Evolutionary conservation across 352 stramenopile species (phyloP), one percentile per base, ranked within the genome.

Genomic region (Thraustochytrium striatum): DNA sequence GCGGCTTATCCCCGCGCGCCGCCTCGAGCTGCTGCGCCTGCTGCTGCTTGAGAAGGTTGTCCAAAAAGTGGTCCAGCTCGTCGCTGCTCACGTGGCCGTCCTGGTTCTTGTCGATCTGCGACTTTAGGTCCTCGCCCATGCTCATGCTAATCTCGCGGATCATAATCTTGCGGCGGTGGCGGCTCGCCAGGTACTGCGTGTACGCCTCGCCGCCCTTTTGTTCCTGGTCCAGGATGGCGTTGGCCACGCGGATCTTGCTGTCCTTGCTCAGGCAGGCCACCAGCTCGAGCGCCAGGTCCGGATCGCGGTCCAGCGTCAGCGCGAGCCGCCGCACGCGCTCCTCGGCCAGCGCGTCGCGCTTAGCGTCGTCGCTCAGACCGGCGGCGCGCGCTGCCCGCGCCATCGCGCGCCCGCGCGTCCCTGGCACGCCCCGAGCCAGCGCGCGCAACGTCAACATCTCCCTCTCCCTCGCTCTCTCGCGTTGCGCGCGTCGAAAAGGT

Each of bases 171-270:
- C 53, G 55, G 5, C 70, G 38, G 33, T 80, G 70, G 35, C 70
- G 21, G 0, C 70, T 41, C 1, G 70, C 53, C 19, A 80, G 36
- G 47, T 72, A 80, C 25, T 69, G 32, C n/a, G 53, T 65, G 35
- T 80, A 80, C 28, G 30, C 58, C 9, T 25, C 16, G 19, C 70
- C 70, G 25, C 41, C 50, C 32, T 9, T 80, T 7, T 47, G 3
- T 43, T 75, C 65, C 39, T 75, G 65, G 65, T 75, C 65, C 3
- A 75, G 50, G 52, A 75, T 75, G 28, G 65, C 52, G 65, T 75
- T 75, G 7, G 65, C 65, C n/a, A 75, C 41, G 11, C 65, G 65
- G n/a, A 75, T 30, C 44, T 61, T 58, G 25, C 32, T 75, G 65
- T 75, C 52, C 32, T 75, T 30, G 30, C 32, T 32, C 65, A 75